Evolutionary conservation across 2,329 filamentous ascomycete genomes (phyloP), one percentile per base, ranked within the genome.

Genomic region (Colletotrichum sp.): DNA sequence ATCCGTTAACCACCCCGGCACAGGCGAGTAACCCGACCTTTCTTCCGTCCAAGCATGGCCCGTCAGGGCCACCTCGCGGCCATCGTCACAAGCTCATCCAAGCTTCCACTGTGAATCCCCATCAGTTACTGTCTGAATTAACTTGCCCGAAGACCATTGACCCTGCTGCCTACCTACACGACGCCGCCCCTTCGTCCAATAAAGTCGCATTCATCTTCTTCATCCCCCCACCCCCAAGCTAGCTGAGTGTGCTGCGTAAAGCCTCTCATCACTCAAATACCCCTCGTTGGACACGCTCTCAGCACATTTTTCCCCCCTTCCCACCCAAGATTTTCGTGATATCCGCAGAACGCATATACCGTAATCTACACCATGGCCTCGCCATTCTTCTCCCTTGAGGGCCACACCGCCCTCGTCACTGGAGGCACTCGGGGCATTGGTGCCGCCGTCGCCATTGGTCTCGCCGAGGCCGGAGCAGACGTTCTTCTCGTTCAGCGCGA

Each of bases 391-490:
- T 91, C 89, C 3, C 87, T 92, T 44, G 81, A 89, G 74, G 89
- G 88, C 80, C 89, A 91, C 78, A 92, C 89, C 1, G 90, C 90
- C 73, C 85, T 92, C 75, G 80, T 92, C 76, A 92, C 90, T 1
- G 90, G 90, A 72, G 89, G 87, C 72, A 91, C 90, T 3, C 86
- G 90, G 13, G 90, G 90, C 78, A 92, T 92, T 73, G 90, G 90
- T 55, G 88, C 90, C 76, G 86, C 90, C 18, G 88, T 91, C 16
- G 90, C 90, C 44, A 82, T 92, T 75, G 90, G 86, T 21, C 87
- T 92, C 26, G 90, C 90, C 71, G 90, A 92, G 81, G 90, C 90
- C 70, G 90, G 90, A 34, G 90, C 90, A 69, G 89, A 92, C 80
- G 84, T 92, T 71, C 83, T 92, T 60, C 84, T 92, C 32, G 85